Conservation (phyloP, 2,329 filamentous ascomycete species). For the Colletotrichum sp. region DNA sequence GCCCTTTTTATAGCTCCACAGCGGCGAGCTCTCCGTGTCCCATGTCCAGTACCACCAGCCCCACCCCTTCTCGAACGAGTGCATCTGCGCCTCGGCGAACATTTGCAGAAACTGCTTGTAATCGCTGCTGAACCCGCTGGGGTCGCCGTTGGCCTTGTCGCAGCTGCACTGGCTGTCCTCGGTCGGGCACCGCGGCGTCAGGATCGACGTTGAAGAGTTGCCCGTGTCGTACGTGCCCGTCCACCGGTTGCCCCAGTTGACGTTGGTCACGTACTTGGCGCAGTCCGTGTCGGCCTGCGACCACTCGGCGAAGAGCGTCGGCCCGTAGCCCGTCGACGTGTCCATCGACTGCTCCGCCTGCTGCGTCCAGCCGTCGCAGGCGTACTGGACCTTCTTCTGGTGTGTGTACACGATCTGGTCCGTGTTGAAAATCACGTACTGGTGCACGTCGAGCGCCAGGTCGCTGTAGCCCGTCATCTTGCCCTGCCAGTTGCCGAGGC, state of each 20-base stretch:
- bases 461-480: conserved; percentile 73
- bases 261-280: conserved; percentile 84
- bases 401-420: conserved; percentile 85
- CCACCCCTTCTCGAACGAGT: conserved; percentile 89
- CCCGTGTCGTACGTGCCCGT: conserved; percentile 82
- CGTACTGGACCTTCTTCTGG: conserved; percentile 82
- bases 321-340: conserved; percentile 81
- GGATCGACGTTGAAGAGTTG: conserved; percentile 63
- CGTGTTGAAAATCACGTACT: conserved; percentile 97
- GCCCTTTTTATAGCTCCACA: conserved; percentile 93
- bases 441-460: conserved; percentile 93
- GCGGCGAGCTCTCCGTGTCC: conserved; percentile 83
- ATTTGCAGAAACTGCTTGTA: conserved; percentile 89
- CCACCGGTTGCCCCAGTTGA: conserved; percentile 88
- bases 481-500: conserved; percentile 88
- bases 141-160: conserved; percentile 75
- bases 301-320: conserved; percentile 96
- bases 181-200: conserved; percentile 77
- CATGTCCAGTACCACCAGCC: conserved; percentile 99
- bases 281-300: conserved; percentile 98
- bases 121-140: conserved; percentile 66
- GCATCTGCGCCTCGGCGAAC: conserved; percentile 97
- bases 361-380: conserved; percentile 84
- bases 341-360: conserved; percentile 78
- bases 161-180: conserved; percentile 73